Conservation (phyloP, 108 stramenopile species). For the Pinguiococcus pyrenoidosus region DNA sequence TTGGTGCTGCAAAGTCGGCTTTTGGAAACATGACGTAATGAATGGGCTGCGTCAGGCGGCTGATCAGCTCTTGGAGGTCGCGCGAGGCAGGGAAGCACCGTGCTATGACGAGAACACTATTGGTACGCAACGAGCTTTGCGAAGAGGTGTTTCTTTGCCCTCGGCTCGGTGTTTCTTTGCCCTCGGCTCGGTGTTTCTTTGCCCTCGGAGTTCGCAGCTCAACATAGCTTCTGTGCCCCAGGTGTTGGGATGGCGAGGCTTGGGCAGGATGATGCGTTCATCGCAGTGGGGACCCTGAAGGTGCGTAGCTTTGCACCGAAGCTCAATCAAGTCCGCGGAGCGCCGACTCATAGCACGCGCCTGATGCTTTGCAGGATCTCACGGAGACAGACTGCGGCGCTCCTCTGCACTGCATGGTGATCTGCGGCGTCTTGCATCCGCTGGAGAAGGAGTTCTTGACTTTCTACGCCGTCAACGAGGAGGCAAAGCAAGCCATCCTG, state of each 20-base stretch:
- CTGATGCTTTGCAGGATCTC: constrained; percentile 44
- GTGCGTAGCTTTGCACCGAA: not conserved
- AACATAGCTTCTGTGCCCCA: too few species aligned
- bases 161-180: too few species aligned
- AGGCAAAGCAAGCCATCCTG: too few species aligned
- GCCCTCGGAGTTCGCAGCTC: too few species aligned
- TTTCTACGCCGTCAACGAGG: not conserved
- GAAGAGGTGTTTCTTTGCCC: too few species aligned
- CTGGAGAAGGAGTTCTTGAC: constrained; percentile 63
- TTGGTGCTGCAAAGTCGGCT: not conserved
- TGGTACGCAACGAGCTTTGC: too few species aligned
- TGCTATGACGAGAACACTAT: constrained; percentile 26
- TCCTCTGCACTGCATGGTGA: constrained; percentile 84
- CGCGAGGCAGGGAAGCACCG: constrained; percentile 42
- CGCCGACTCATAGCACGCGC: not conserved
- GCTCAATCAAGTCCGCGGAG: too few species aligned
- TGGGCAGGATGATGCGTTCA: constrained; percentile 76
- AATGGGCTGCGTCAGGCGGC: constrained; percentile 35
- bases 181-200: too few species aligned
- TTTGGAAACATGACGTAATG: not conserved
- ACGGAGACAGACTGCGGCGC: constrained; percentile 69
- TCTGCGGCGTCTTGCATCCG: constrained; percentile 84
- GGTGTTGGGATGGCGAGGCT: constrained; percentile 79
- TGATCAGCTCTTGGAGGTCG: constrained; percentile 79
- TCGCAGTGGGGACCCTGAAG: constrained; percentile 70